These are phyloP conservation scores for Trichocomaceae sp. DNA, from an alignment of 2,329 filamentous ascomycete species.

Conservation along the genomic window DNA sequence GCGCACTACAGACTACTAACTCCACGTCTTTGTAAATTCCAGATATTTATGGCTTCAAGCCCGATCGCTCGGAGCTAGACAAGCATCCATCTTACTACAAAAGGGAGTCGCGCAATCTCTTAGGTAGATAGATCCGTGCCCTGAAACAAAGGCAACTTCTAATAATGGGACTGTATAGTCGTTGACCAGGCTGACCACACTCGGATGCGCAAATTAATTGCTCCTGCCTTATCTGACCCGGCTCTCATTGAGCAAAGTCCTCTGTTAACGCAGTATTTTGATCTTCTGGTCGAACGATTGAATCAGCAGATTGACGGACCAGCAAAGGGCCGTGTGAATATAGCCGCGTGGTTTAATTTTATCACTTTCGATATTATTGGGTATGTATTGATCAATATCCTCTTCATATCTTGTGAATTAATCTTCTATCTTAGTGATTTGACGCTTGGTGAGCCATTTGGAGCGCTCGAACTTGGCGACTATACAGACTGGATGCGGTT, in stretches of 20 bases:
- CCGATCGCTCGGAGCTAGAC: conserved; percentile 7
- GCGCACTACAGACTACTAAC: neutral
- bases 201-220: conserved; percentile 27
- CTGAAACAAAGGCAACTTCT: neutral
- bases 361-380: conserved; percentile 39
- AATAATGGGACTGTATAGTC: neutral
- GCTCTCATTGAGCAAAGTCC: conserved; percentile 29
- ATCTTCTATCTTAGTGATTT: conserved; percentile 24
- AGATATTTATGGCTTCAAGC: conserved; percentile 9
- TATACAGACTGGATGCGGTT: conserved; percentile 8
- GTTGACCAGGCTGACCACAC: conserved; percentile 20
- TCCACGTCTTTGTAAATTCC: neutral
- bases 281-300: conserved; percentile 22
- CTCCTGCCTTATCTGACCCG: conserved; percentile 31
- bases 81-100: conserved; percentile 6
- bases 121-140: neutral
- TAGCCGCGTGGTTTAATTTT: conserved; percentile 31
- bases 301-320: conserved; percentile 11
- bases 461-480: conserved; percentile 10
- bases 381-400: too few species aligned
- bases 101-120: neutral
- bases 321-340: conserved; percentile 19
- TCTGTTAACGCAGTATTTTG: conserved; percentile 25
- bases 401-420: neutral
- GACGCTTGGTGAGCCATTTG: conserved; percentile 36